Conservation (phyloP, 1,139 yeast genomes). For the Zygoascus hellenicus region DNA sequence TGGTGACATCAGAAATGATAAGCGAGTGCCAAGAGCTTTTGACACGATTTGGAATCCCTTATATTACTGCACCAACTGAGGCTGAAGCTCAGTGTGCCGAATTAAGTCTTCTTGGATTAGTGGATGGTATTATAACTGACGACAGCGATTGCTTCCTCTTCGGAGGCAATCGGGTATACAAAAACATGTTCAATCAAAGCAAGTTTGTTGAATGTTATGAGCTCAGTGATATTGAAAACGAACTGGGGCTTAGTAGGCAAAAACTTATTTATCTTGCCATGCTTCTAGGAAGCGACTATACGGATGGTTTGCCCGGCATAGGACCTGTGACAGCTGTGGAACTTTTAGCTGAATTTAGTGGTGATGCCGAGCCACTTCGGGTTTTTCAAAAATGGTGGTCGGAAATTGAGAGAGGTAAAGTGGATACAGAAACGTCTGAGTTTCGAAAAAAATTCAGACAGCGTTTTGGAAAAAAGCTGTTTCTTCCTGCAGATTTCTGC, state of each 20-base stretch:
- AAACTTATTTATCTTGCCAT: conserved; percentile 74
- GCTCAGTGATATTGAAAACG: conserved; percentile 50
- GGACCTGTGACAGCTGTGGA: conserved; percentile 95
- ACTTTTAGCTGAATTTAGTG: conserved; percentile 78
- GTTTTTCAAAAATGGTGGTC: conserved; percentile 55
- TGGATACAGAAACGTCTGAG: conserved; percentile 19
- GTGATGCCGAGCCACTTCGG: conserved; percentile 30
- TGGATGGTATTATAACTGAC: conserved; percentile 94
- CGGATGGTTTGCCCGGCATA: conserved; percentile 83
- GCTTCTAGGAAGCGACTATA: conserved; percentile 87
- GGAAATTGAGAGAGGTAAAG: conserved; percentile 38
- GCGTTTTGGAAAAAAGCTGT: conserved; percentile 57
- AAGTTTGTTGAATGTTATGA: conserved; percentile 86
- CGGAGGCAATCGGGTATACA: conserved; percentile 81
- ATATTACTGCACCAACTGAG: conserved; percentile 93
- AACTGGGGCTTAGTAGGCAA: conserved; percentile 58
- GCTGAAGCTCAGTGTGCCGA: conserved; percentile 98
- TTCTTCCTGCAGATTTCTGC: conserved; percentile 63
- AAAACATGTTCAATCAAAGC: conserved; percentile 91
- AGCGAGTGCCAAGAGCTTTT: conserved; percentile 84
- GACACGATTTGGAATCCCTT: conserved; percentile 86
- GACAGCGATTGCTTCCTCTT: conserved; percentile 95
- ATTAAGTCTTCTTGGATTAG: conserved; percentile 55
- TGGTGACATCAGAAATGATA: conserved; percentile 81
- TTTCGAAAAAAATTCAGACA: conserved; percentile 45